Evolutionary conservation across 1,284 basidiomycete genomes (phyloP).

Genomic region (Apiotrichum montevideense): DNA sequence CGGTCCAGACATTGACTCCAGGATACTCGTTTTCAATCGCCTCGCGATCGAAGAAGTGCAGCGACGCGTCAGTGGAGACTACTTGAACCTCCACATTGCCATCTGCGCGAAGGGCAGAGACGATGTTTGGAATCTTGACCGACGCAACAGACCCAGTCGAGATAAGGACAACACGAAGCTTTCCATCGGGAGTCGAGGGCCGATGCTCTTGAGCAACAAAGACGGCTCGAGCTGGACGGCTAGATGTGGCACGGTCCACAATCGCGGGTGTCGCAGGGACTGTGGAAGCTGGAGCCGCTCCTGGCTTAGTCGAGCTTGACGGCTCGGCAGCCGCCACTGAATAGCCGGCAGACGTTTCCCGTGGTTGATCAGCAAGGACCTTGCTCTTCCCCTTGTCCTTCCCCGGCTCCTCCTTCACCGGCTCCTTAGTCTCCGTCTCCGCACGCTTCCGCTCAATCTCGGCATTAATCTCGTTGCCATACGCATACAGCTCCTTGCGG

Average conservation of each 20-base stretch:
- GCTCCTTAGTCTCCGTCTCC: no score
- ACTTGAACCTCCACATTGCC: conserved; percentile 72
- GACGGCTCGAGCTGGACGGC: not conserved
- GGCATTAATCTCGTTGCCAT: conserved; percentile 14
- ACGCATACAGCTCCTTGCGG: conserved; percentile 35
- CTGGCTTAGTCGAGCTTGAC: not conserved
- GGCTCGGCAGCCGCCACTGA: not conserved
- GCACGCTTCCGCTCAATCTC: not conserved
- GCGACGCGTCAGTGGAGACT: conserved; percentile 68
- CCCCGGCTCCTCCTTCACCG: not conserved
- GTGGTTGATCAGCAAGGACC: no score
- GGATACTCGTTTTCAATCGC: conserved; percentile 46
- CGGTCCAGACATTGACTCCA: conserved; percentile 73
- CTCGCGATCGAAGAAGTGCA: conserved; percentile 66
- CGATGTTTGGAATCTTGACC: conserved; percentile 86
- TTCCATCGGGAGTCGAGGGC: conserved; percentile 31
- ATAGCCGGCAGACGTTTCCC: not conserved
- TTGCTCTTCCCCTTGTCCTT: no score
- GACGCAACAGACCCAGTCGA: conserved; percentile 91
- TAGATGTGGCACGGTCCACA: conserved; percentile 6
- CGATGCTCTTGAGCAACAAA: conserved; percentile 33
- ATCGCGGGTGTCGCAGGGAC: not conserved
- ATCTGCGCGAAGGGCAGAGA: conserved; percentile 57
- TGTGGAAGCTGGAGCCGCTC: not conserved
- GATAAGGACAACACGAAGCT: conserved; percentile 68